A percentile compares a stretch with the other conserved stretches of the same genome.
Evolutionary conservation across 176 grass and related monocot genomes (phyloP).

Genomic region (barley (Hordeum vulgare)): DNA sequence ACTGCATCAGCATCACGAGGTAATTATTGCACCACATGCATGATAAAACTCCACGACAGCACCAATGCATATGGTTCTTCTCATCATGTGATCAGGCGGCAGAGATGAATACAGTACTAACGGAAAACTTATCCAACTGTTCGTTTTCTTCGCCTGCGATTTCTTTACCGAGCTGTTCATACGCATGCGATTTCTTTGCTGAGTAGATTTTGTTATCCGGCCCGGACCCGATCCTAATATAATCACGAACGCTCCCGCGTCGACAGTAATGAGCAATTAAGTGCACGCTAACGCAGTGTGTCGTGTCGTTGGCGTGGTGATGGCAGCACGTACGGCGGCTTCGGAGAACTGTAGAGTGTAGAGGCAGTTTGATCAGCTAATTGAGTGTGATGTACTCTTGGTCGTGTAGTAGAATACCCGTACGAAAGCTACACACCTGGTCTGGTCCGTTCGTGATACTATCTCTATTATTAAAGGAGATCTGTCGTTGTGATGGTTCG

Average conservation of each 20-base stretch:
- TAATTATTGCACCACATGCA: not conserved
- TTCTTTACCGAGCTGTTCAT: too few species aligned
- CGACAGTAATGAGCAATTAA: constrained; percentile 18
- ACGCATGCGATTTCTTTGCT: too few species aligned
- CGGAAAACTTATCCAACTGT: not conserved
- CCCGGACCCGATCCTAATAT: too few species aligned
- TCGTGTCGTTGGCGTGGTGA: constrained; percentile 20
- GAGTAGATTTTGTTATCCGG: constrained; percentile 24
- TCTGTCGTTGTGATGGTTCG: too few species aligned
- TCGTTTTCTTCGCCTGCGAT: too few species aligned
- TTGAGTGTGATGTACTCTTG: not conserved
- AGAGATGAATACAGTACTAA: too few species aligned
- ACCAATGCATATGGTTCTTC: not conserved
- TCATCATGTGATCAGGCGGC: not conserved
- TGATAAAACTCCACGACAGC: not conserved
- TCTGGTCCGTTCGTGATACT: too few species aligned
- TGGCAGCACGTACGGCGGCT: not conserved
- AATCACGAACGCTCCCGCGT: too few species aligned
- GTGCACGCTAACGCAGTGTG: not conserved
- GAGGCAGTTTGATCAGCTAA: not conserved
- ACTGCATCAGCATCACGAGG: not conserved
- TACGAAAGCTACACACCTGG: too few species aligned
- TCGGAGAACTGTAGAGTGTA: not conserved
- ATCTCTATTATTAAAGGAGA: too few species aligned
- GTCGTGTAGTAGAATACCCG: too few species aligned